Conservation (phyloP, 169 alveolate genomes). For the Perkinsus marinus region DNA sequence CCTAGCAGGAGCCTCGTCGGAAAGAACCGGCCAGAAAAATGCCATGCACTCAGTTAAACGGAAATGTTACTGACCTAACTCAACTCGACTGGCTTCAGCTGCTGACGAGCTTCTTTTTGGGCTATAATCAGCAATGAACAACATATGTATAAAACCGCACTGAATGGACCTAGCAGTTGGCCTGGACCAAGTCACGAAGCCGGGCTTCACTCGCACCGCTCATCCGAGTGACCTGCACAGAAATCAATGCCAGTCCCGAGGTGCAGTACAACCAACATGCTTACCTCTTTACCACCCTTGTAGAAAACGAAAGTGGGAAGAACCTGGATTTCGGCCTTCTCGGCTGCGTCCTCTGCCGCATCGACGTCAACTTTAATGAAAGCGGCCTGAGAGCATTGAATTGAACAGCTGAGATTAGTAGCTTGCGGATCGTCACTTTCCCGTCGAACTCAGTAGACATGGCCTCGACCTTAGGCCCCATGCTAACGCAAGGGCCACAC, state of each 20-base stretch:
- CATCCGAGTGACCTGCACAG: background rate
- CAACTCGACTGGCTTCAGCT: background rate
- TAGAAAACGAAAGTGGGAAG: background rate
- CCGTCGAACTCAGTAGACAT: conserved; percentile 11
- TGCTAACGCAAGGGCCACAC: conserved; percentile 54
- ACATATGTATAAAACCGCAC: background rate
- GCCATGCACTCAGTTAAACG: no score
- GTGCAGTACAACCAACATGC: no score
- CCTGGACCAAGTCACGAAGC: background rate
- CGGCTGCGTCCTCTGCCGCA: background rate
- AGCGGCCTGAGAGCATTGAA: background rate
- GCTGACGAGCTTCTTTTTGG: background rate
- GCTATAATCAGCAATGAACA: background rate
- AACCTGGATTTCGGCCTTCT: conserved; percentile 36
- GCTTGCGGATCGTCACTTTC: background rate
- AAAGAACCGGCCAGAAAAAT: no score
- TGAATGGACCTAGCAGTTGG: background rate
- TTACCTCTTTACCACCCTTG: background rate
- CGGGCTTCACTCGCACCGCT: background rate
- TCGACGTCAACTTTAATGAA: conserved; percentile 38
- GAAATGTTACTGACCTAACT: no score
- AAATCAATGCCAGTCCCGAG: background rate
- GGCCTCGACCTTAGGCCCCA: conserved; percentile 34
- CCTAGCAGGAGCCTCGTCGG: no score
- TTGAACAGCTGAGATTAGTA: background rate